Conservation (phyloP, 176 grass and related monocot genomes). For the Rhynchospora pubera region DNA sequence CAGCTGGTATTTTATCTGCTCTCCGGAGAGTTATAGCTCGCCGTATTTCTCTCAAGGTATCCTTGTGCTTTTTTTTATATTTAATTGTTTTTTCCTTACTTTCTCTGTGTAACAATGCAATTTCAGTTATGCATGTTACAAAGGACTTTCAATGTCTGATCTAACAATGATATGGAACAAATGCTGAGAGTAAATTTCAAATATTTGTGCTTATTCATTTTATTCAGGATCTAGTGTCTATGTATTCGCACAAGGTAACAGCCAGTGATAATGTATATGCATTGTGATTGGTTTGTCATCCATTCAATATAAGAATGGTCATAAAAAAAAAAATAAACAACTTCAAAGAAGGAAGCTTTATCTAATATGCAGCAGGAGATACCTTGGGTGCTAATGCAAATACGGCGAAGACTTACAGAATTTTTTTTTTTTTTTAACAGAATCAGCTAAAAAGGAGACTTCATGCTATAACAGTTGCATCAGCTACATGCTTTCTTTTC, state of each 20-base stretch:
- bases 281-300: neutral
- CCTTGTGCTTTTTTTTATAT: conserved; percentile 15
- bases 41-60: conserved; percentile 90
- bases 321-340: neutral
- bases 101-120: conserved; percentile 14
- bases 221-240: neutral
- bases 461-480: conserved; percentile 90
- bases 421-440: conserved; percentile 38
- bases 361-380: neutral
- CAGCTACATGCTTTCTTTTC: conserved; percentile 96
- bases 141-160: neutral
- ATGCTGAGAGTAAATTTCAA: neutral
- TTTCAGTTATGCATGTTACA: neutral
- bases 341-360: neutral
- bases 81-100: conserved; percentile 14
- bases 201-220: neutral
- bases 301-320: neutral
- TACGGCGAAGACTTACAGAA: neutral
- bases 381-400: neutral
- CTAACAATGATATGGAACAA: neutral
- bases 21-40: conserved; percentile 92
- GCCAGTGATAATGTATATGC: neutral
- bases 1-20: conserved; percentile 88
- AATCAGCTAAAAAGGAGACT: conserved; percentile 96
- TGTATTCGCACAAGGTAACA: neutral